Evolutionary conservation across 163 green algal genomes (phyloP).

Genomic region (Prototheca stagnorum): DNA sequence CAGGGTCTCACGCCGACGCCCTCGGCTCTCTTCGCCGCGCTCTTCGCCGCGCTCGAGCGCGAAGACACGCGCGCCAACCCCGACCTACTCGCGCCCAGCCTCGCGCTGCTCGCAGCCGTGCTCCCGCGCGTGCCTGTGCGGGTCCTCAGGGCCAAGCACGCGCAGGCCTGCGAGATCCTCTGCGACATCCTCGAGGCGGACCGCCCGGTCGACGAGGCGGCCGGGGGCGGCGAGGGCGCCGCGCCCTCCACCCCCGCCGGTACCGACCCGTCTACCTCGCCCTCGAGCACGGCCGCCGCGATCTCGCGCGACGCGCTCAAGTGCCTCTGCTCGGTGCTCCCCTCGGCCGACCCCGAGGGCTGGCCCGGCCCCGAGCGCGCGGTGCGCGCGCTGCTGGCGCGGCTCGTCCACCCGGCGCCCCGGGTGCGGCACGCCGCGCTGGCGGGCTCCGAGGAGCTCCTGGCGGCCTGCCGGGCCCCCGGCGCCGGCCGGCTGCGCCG

Average conservation of each 20-base stretch:
- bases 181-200: conserved; percentile 21
- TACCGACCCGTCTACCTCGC: no score
- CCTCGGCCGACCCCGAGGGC: conserved; percentile 35
- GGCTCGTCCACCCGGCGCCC: conserved; percentile 40
- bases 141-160: conserved; percentile 47
- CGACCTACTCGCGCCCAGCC: conserved; percentile 35
- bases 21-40: conserved; percentile 60
- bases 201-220: conserved; percentile 14
- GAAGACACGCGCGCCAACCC: conserved; percentile 6
- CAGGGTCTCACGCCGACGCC: conserved; percentile 45
- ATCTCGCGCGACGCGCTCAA: no score
- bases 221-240: conserved; percentile 39
- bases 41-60: conserved; percentile 56
- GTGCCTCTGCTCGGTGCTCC: conserved; percentile 44
- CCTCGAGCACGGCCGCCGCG: no score
- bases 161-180: conserved; percentile 17
- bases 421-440: conserved; percentile 63
- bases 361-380: conserved; percentile 37
- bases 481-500: no score
- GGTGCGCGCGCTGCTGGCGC: conserved; percentile 39
- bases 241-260: no score
- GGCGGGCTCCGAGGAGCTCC: conserved; percentile 30
- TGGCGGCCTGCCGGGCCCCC: conserved; percentile 40
- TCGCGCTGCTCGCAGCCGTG: conserved; percentile 36
- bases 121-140: conserved; percentile 43